phyloP scores from a whole-genome alignment of 768 basidiomycete genomes.

The Suillus cothurnatus region DNA sequence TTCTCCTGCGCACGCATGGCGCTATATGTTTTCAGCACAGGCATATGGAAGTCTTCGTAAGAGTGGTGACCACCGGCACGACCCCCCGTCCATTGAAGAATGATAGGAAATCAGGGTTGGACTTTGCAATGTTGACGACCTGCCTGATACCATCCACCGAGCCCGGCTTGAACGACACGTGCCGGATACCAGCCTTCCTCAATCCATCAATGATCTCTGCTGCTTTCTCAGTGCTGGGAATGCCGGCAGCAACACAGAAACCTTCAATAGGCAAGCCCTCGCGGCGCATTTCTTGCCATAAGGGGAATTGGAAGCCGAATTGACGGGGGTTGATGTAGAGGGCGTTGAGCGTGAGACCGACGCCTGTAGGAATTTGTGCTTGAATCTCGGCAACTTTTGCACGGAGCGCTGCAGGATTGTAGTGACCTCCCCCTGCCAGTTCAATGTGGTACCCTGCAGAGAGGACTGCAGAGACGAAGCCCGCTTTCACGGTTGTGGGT shows the following conservation, averaged over 20 bases:
- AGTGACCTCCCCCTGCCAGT: slow-evolving; percentile 97
- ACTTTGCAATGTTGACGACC: slow-evolving; percentile 92
- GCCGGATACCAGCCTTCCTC: slow-evolving; percentile 84
- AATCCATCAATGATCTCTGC: slow-evolving; percentile 92
- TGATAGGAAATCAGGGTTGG: slow-evolving; percentile 95
- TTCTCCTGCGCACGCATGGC: slow-evolving; percentile 88
- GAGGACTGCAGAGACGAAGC: slow-evolving; percentile 92
- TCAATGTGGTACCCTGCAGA: slow-evolving; percentile 96
- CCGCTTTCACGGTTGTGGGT: slow-evolving; percentile 92
- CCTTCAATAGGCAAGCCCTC: slow-evolving; percentile 97
- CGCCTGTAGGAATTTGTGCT: slow-evolving; percentile 78
- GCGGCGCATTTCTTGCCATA: slow-evolving; percentile 97
- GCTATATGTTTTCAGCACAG: slow-evolving; percentile 87
- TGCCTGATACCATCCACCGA: slow-evolving; percentile 97
- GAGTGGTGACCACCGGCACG: slow-evolving; percentile 99
- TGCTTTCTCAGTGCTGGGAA: slow-evolving; percentile 96
- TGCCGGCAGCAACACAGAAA: slow-evolving; percentile 98
- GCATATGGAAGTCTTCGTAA: slow-evolving; percentile 98
- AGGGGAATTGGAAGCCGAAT: slow-evolving; percentile 94
- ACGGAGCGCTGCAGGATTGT: slow-evolving; percentile 87
- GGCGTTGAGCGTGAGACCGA: slow-evolving; percentile 91
- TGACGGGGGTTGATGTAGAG: slow-evolving; percentile 99
- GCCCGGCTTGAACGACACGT: slow-evolving; percentile 97
- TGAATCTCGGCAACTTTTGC: slow-evolving; percentile 93
- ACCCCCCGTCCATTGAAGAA: slow-evolving; percentile 99